phyloP scores from a whole-genome alignment of 2,329 filamentous ascomycete genomes.

The Madurella fahalii region DNA sequence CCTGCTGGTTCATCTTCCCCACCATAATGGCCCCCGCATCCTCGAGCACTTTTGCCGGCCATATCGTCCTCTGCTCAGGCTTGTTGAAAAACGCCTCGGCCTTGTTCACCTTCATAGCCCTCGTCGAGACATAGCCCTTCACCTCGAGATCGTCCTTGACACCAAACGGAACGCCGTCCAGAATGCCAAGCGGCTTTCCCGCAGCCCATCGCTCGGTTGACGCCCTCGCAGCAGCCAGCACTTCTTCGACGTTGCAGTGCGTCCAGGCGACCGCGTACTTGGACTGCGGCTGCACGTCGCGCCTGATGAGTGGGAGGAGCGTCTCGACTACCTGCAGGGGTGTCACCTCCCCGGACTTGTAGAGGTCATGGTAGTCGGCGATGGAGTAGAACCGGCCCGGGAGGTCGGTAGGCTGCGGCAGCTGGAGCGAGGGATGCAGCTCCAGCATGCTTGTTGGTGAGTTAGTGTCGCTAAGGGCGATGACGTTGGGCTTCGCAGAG shows the following conservation, averaged over 20 bases:
- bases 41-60: slow-evolving; percentile 67
- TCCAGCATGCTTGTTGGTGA: slow-evolving; percentile 33
- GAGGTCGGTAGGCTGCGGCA: slow-evolving; percentile 38
- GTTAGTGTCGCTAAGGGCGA: slow-evolving; percentile 42
- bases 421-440: slow-evolving; percentile 40
- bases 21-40: slow-evolving; percentile 71
- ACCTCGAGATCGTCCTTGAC: slow-evolving; percentile 79
- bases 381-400: slow-evolving; percentile 61
- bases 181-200: slow-evolving; percentile 60
- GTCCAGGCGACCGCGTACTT: slow-evolving; percentile 70
- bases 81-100: slow-evolving; percentile 47
- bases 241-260: slow-evolving; percentile 58
- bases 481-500: slow-evolving; percentile 47
- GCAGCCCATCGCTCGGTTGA: slow-evolving; percentile 69
- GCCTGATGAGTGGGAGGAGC: slow-evolving; percentile 66
- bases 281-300: slow-evolving; percentile 49
- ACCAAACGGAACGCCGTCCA: slow-evolving; percentile 79
- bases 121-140: slow-evolving; percentile 63
- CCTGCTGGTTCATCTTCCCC: slow-evolving; percentile 77
- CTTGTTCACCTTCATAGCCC: slow-evolving; percentile 60
- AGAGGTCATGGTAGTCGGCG: slow-evolving; percentile 73
- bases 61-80: slow-evolving; percentile 54
- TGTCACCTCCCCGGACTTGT: slow-evolving; percentile 64
- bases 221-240: slow-evolving; percentile 63
- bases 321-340: slow-evolving; percentile 68